phyloP scores from a whole-genome alignment of 2,329 filamentous ascomycete genomes.

The Cladosporium sp. region DNA sequence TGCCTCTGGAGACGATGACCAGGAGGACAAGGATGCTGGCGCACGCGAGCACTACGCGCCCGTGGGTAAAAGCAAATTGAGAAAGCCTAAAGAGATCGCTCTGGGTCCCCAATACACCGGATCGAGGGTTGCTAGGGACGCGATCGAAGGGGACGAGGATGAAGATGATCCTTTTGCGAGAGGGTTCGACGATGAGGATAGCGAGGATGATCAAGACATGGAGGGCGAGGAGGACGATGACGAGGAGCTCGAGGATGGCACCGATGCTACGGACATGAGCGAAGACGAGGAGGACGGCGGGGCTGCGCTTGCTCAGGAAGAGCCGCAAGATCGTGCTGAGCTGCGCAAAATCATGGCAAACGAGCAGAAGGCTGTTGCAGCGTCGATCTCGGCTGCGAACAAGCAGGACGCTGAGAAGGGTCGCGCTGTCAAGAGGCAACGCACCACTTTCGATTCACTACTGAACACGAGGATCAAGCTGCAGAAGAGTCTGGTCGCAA shows the following conservation, averaged over 20 bases:
- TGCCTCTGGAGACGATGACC: conserved; percentile 44
- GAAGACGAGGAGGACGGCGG: conserved; percentile 41
- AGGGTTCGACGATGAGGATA: conserved; percentile 43
- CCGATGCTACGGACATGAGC: conserved; percentile 36
- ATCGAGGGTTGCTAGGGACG: conserved; percentile 66
- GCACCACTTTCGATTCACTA: conserved; percentile 79
- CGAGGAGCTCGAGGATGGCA: conserved; percentile 24
- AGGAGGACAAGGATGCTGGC: conserved; percentile 37
- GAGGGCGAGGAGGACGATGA: conserved; percentile 13
- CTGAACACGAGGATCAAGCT: conserved; percentile 87
- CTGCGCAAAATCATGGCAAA: conserved; percentile 64
- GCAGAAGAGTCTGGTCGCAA: conserved; percentile 81
- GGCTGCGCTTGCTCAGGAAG: conserved; percentile 38
- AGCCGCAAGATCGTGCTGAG: conserved; percentile 46
- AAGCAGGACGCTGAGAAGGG: conserved; percentile 82
- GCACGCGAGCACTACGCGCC: conserved; percentile 83
- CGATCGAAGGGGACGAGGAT: conserved; percentile 52
- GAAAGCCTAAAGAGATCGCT: conserved; percentile 63
- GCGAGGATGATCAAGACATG: conserved; percentile 23
- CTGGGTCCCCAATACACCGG: conserved; percentile 80
- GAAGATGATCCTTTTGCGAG: conserved; percentile 46
- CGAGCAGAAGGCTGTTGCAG: conserved; percentile 62
- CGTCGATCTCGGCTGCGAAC: conserved; percentile 61
- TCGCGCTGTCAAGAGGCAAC: conserved; percentile 77
- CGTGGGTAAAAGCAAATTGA: conserved; percentile 80